Percentiles rank a stretch among this genome's conserved stretches.
phyloP scores from a whole-genome alignment of 2,329 filamentous ascomycete species.

The Penicillium occitanis region DNA sequence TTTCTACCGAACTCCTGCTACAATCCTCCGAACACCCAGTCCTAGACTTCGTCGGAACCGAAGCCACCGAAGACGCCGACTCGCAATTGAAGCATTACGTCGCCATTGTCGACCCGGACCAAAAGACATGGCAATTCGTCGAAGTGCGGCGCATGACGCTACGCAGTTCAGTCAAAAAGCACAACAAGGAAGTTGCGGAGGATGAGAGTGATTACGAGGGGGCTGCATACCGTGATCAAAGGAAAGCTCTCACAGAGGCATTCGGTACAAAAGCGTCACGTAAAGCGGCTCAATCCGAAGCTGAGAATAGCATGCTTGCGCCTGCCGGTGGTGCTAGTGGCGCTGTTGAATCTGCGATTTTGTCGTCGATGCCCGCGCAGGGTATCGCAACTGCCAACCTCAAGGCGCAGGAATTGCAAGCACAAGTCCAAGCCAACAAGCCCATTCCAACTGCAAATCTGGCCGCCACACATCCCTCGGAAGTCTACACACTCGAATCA shows the following conservation, averaged over 20 bases:
- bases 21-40: slow-evolving; percentile 61
- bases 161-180: slow-evolving; percentile 47
- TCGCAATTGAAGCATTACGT: slow-evolving; percentile 60
- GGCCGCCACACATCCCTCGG: slow-evolving; percentile 42
- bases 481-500: slow-evolving; percentile 47
- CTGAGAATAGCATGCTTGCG: slow-evolving; percentile 50
- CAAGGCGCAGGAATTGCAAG: slow-evolving; percentile 36
- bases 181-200: slow-evolving; percentile 26
- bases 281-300: slow-evolving; percentile 49
- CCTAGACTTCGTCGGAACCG: slow-evolving; percentile 59
- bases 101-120: slow-evolving; percentile 58
- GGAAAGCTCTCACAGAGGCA: slow-evolving; percentile 47
- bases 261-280: slow-evolving; percentile 54
- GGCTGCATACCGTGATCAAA: slow-evolving; percentile 39
- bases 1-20: slow-evolving; percentile 54
- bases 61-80: slow-evolving; percentile 52
- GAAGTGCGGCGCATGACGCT: slow-evolving; percentile 57
- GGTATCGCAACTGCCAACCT: slow-evolving; percentile 34
- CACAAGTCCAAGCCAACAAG: slow-evolving; percentile 48
- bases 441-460: slow-evolving; percentile 47
- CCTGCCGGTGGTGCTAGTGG: slow-evolving; percentile 36
- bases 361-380: slow-evolving; percentile 43
- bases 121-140: slow-evolving; percentile 54
- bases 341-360: slow-evolving; percentile 45
- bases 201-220: slow-evolving; percentile 29